Conservation (phyloP, 129 eudicot genomes). For the Silybum marianum region DNA sequence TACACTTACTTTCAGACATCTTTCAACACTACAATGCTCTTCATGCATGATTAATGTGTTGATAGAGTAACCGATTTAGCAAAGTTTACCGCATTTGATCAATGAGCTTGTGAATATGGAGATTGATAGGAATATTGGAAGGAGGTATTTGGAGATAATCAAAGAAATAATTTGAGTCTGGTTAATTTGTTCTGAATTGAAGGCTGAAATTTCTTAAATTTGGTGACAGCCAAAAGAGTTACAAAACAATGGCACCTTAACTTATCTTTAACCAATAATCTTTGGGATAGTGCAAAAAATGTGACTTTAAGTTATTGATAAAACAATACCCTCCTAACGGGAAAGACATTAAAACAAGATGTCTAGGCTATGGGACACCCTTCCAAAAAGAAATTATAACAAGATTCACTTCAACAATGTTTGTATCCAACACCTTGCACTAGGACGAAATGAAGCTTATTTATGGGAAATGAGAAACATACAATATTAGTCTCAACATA, state of each 20-base stretch:
- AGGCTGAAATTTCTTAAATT: neutral
- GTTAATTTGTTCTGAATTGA: neutral
- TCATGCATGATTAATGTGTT: neutral
- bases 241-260: neutral
- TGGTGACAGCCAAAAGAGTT: neutral
- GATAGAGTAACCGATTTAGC: neutral
- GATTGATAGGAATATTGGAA: neutral
- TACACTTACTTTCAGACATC: neutral
- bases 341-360: neutral
- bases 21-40: neutral
- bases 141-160: neutral
- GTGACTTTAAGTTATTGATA: neutral
- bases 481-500: neutral
- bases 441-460: neutral
- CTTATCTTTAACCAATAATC: neutral
- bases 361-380: too few relatives aligned
- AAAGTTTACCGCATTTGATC: neutral
- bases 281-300: neutral
- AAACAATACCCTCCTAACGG: neutral
- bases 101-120: neutral
- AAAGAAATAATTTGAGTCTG: neutral
- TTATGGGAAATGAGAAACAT: neutral
- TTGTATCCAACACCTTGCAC: neutral
- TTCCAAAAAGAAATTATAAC: neutral
- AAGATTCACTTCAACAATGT: neutral